Evolutionary conservation across 2,329 filamentous ascomycete species (phyloP), one percentile per base, ranked within the genome.

Genomic region (Apiospora arundinis): DNA sequence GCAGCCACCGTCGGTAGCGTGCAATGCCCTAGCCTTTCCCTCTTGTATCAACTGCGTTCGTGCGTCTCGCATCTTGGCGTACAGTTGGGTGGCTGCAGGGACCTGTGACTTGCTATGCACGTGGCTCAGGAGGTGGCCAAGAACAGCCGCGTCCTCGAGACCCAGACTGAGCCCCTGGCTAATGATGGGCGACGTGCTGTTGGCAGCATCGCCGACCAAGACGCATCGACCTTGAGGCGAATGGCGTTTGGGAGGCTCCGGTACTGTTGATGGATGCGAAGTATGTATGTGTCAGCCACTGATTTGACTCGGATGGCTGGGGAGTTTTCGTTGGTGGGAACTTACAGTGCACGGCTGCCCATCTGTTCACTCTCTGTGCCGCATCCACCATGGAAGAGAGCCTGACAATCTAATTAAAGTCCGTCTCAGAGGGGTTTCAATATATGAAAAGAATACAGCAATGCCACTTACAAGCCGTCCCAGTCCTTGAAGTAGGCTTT

Each of bases 121-220:
- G 23, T 69, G 70, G n/a, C 21, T 8, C 0, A 71, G 60, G 1
- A 71, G 14, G 11, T 14, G 28, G 4, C 70, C 70, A 1, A 71
- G 23, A 0, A 40, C 46, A 4, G 44, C 70, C 4, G 70, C 70
- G n/a, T 71, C 70, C 25, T 71, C 70, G 4, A 71, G 52, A 5
- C 25, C 67, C n/a, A 69, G 70, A 21, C 56, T 67, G 4, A 71
- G 68, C n/a, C 70, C 70, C 25, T 71, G 70, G 7, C 32, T 37
- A 9, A 69, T 23, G 14, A 40, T 56, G 3, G 67, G 70, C 14
- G 23, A 49, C 21, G 67, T 66, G 37, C 67, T 32, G 60, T 71
- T 68, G 7, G 46, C 49, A 37, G 42, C 44, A 40, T 71, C 70
- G 3, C 70, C 70, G 5, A 60, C 70, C 8, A 71, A 45, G 2